phyloP scores from a whole-genome alignment of 768 basidiomycete species.

The Suillus fuscotomentosus region DNA sequence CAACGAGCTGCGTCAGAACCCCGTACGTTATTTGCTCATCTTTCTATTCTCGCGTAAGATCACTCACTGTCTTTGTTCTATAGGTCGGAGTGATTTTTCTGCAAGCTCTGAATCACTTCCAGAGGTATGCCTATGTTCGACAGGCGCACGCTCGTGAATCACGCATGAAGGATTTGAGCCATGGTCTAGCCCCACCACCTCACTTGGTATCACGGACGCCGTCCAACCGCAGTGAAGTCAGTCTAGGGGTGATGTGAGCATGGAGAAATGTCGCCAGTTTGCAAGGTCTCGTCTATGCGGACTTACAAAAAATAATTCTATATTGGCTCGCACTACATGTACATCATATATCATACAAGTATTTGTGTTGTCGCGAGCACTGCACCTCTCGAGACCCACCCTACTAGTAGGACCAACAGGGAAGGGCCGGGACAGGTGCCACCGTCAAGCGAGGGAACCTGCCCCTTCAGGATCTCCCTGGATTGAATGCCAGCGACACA shows the following conservation, averaged over 20 bases:
- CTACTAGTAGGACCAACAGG: not conserved
- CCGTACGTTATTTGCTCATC: slow-evolving; percentile 49
- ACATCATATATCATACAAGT: not conserved
- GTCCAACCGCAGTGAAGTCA: slow-evolving; percentile 47
- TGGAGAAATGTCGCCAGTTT: not conserved
- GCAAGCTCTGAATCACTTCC: slow-evolving; percentile 83
- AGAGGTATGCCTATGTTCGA: slow-evolving; percentile 83
- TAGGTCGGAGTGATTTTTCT: slow-evolving; percentile 81
- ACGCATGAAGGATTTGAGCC: slow-evolving; percentile 30
- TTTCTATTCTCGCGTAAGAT: slow-evolving; percentile 5
- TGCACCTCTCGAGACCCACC: not conserved
- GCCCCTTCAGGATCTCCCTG: not conserved
- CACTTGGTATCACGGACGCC: slow-evolving; percentile 36
- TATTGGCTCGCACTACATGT: not conserved
- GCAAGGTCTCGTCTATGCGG: not conserved
- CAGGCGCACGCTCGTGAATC: slow-evolving; percentile 70
- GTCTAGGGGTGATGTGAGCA: slow-evolving; percentile 34
- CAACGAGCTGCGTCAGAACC: slow-evolving; percentile 70
- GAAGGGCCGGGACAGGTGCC: not conserved
- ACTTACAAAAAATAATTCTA: not conserved
- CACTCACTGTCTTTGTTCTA: slow-evolving; percentile 4
- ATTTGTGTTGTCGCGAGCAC: no score
- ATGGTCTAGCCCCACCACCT: slow-evolving; percentile 34
- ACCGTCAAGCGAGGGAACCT: not conserved
- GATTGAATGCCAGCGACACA: not conserved